Base-by-base conservation (phyloP, 2,329 filamentous ascomycete genomes). In the Paecilomyces niveus region DNA sequence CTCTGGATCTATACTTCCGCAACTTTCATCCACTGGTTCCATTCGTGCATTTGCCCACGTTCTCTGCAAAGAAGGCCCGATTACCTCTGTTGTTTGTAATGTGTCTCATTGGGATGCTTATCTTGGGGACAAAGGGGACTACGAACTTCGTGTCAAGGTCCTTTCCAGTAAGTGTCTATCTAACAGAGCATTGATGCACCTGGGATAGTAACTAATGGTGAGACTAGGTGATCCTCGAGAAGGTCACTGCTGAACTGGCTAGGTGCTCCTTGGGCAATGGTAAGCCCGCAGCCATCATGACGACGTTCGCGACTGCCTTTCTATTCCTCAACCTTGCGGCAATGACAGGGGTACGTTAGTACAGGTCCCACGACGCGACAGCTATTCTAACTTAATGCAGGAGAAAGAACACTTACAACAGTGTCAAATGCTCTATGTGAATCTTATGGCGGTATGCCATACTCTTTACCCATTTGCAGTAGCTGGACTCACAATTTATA, bases 31-130 rank as follows among this genome's bases (percentile, higher is more conserved):
- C 80, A 1, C 75, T 80, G 3, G 72, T 82, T 35, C 80, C 80
- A 0, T 81, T 83, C 60, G 77, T 83, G 6, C 81, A 83, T 63
- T 72, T 80, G 13, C 80, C 81, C 1, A 81, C 80, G 0, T 83
- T 83, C 60, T 78, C 76, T 13, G 79, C 80, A 1, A 79, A 78
- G 55, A 77, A 76, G 51, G 76, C 79, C 3, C 75, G 75, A 21
- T 70, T 73, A 22, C 74, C 79, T 9, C 66, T 83, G 18, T 67
- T 83, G 0, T 78, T 82, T 54, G 75, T 76, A 22, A 83, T 83
- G 78, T 82, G 79, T 62, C 72, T 82, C 13, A 79, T 83, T 33
- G 81, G 81, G 3, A 73, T 83, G 64, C 78, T 79, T 54, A 76
- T 82, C 55, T 65, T 83, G 45, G 80, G 79, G 8, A 82, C 80